phyloP scores from a whole-genome alignment of 148 eudicot species.

The Vaccinium corymbosum region DNA sequence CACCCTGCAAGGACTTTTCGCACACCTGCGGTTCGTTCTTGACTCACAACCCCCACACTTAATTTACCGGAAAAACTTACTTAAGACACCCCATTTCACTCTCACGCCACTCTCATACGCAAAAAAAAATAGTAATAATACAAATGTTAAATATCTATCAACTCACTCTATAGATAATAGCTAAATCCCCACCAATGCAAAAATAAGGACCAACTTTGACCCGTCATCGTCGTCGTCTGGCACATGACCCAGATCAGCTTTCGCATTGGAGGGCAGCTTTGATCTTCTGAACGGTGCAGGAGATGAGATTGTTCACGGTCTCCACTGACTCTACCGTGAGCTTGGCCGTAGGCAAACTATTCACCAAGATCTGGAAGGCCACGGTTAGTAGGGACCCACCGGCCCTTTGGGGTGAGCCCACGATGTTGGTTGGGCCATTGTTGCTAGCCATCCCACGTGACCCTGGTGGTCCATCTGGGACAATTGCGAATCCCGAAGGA shows the following conservation, averaged over 20 bases:
- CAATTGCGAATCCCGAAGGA: slow-evolving; percentile 84
- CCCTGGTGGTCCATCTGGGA: slow-evolving; percentile 61
- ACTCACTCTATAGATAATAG: background rate
- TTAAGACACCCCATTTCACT: background rate
- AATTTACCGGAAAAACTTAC: background rate
- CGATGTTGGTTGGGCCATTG: background rate
- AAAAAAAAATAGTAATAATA: too few species aligned
- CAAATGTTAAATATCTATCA: background rate
- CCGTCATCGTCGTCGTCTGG: background rate
- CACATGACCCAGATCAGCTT: slow-evolving; percentile 25
- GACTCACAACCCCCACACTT: slow-evolving; percentile 56
- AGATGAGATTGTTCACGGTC: slow-evolving; percentile 78
- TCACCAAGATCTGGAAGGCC: slow-evolving; percentile 87
- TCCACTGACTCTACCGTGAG: slow-evolving; percentile 92
- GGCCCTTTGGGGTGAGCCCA: slow-evolving; percentile 20
- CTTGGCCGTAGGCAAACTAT: slow-evolving; percentile 84
- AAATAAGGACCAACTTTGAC: too few species aligned
- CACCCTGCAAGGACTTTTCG: slow-evolving; percentile 29
- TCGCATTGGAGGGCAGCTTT: slow-evolving; percentile 74
- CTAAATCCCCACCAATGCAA: background rate
- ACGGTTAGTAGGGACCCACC: slow-evolving; percentile 81
- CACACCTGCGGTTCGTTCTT: slow-evolving; percentile 89
- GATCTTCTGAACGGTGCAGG: slow-evolving; percentile 89
- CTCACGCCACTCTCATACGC: background rate
- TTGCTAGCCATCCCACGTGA: slow-evolving; percentile 27